Evolutionary conservation across 306 rosid genomes (phyloP).

Genomic region (Boehmeria nivea): DNA sequence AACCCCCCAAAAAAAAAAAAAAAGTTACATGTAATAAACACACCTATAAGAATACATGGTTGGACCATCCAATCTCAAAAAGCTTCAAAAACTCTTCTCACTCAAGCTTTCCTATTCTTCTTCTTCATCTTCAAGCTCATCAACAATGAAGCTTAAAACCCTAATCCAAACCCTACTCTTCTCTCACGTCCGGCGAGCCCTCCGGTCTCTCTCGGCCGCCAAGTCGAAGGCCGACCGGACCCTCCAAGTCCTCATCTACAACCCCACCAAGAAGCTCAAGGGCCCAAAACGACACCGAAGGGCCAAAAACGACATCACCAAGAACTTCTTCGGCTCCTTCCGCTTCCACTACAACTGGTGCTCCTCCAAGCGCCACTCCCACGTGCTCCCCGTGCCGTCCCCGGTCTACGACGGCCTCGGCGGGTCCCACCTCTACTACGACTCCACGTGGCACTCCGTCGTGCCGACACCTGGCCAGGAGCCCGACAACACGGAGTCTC

Average conservation of each 20-base stretch:
- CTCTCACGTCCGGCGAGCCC: conserved; percentile 49
- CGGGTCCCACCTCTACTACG: conserved; percentile 29
- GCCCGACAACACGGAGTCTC: conserved; percentile 16
- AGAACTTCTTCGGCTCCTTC: conserved; percentile 66
- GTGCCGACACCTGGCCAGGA: conserved; percentile 18
- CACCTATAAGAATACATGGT: too few species aligned
- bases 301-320: conserved; percentile 29
- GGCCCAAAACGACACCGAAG: conserved; percentile 16
- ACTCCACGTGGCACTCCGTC: conserved; percentile 33
- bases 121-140: conserved; percentile 20
- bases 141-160: conserved; percentile 48
- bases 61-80: neutral
- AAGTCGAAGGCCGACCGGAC: conserved; percentile 45
- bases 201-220: conserved; percentile 49
- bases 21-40: too few species aligned
- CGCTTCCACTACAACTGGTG: conserved; percentile 88
- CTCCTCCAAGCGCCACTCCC: conserved; percentile 55
- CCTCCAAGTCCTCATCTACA: conserved; percentile 25
- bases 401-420: conserved; percentile 36
- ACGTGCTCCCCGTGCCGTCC: conserved; percentile 50
- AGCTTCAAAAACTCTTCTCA: conserved; percentile 42
- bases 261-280: conserved; percentile 18
- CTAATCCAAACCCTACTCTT: conserved; percentile 53
- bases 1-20: conserved; percentile 13
- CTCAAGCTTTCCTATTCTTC: conserved; percentile 20